phyloP scores from a whole-genome alignment of 495 filamentous ascomycete genomes.

The Xylaria intraflava region DNA sequence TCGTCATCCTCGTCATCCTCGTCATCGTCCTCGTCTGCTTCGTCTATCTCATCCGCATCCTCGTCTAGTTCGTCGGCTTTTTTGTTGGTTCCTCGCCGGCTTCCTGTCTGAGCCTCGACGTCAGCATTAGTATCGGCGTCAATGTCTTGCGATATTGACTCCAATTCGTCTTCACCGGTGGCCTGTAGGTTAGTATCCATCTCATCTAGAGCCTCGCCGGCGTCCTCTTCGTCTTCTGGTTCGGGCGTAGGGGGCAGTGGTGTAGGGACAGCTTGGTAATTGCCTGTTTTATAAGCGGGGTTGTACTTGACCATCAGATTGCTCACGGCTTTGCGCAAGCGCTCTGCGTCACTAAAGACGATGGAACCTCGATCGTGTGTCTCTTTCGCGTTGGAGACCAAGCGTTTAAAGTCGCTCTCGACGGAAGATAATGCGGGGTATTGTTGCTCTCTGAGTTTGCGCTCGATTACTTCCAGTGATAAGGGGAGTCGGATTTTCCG shows the following conservation, averaged over 20 bases:
- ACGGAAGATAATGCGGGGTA: slow-evolving; percentile 58
- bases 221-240: slow-evolving; percentile 20
- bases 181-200: background rate
- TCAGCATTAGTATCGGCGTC: background rate
- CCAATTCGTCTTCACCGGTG: background rate
- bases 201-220: slow-evolving; percentile 26
- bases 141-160: background rate
- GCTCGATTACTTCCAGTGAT: slow-evolving; percentile 66
- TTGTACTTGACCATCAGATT: slow-evolving; percentile 72
- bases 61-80: slow-evolving; percentile 24
- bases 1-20: slow-evolving; percentile 10
- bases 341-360: slow-evolving; percentile 67
- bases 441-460: slow-evolving; percentile 55
- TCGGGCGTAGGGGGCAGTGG: slow-evolving; percentile 49
- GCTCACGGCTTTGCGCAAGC: slow-evolving; percentile 64
- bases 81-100: slow-evolving; percentile 14
- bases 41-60: slow-evolving; percentile 19
- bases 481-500: slow-evolving; percentile 64
- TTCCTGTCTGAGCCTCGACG: slow-evolving; percentile 20
- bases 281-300: slow-evolving; percentile 57
- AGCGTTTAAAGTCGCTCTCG: slow-evolving; percentile 69
- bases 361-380: slow-evolving; percentile 59
- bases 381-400: slow-evolving; percentile 69
- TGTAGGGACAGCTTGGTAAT: slow-evolving; percentile 57
- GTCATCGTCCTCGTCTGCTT: slow-evolving; percentile 7